These are phyloP conservation scores for Pseudohyphozyma bogoriensis DNA, from an alignment of 768 basidiomycete species.

Conservation along the genomic window DNA sequence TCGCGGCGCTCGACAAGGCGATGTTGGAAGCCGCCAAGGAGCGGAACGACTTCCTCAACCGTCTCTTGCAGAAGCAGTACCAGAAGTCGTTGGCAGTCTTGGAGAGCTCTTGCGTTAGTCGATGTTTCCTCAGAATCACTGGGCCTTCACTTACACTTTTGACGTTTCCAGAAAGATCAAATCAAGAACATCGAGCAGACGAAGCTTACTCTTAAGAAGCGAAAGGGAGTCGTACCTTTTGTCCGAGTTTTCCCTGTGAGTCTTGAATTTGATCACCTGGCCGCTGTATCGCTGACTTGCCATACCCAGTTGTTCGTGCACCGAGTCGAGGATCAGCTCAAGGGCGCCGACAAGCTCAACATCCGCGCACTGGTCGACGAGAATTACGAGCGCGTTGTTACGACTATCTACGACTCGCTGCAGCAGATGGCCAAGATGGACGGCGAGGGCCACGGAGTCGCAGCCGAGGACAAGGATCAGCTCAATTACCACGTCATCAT, in stretches of 20 bases:
- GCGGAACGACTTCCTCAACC: slow-evolving; percentile 61
- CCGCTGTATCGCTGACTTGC: background rate
- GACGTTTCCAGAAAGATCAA: slow-evolving; percentile 63
- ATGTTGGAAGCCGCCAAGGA: slow-evolving; percentile 67
- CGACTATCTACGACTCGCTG: slow-evolving; percentile 80
- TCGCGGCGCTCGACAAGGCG: slow-evolving; percentile 66
- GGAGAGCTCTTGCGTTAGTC: slow-evolving; percentile 49
- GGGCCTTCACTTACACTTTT: slow-evolving; percentile 31
- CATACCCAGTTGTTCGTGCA: slow-evolving; percentile 51
- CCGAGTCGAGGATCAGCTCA: slow-evolving; percentile 72
- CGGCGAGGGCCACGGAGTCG: slow-evolving; percentile 51
- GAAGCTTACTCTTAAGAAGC: slow-evolving; percentile 81
- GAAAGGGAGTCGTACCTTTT: slow-evolving; percentile 82
- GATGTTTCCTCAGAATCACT: background rate
- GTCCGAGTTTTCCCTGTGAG: slow-evolving; percentile 76
- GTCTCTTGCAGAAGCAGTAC: slow-evolving; percentile 74
- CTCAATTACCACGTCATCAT: slow-evolving; percentile 92
- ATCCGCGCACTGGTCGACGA: slow-evolving; percentile 65
- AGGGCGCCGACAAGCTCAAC: slow-evolving; percentile 61
- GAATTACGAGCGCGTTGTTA: slow-evolving; percentile 79
- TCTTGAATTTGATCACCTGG: background rate
- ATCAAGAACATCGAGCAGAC: slow-evolving; percentile 80
- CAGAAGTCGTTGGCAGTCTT: slow-evolving; percentile 45
- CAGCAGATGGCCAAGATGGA: slow-evolving; percentile 95
- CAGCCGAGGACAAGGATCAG: slow-evolving; percentile 83